Conservation (phyloP, 306 rosid genomes). For the Comarum palustre region DNA sequence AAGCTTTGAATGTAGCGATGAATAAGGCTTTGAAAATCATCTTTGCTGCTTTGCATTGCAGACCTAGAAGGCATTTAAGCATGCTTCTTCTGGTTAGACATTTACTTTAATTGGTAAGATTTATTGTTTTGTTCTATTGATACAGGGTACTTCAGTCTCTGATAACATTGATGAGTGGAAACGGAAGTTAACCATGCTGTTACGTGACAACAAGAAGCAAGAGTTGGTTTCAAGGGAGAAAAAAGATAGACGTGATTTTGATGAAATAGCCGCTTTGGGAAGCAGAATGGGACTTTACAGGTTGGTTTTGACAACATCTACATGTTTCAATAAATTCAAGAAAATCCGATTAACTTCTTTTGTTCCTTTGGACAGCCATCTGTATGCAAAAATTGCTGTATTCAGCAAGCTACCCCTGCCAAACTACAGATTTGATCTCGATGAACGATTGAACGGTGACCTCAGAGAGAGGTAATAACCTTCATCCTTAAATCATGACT, state of each 20-base stretch:
- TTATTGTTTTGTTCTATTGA: slow-evolving; percentile 1
- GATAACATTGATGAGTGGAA: slow-evolving; percentile 56
- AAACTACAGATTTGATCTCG: slow-evolving; percentile 92
- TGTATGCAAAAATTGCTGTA: slow-evolving; percentile 72
- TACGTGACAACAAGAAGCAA: slow-evolving; percentile 57
- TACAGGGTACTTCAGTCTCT: slow-evolving; percentile 45
- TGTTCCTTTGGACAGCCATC: slow-evolving; percentile 65
- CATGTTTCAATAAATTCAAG: background rate
- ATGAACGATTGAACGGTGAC: slow-evolving; percentile 75
- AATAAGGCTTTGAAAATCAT: background rate
- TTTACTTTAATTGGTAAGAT: background rate
- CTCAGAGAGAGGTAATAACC: slow-evolving; percentile 79
- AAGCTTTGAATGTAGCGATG: background rate
- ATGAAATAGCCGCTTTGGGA: slow-evolving; percentile 62
- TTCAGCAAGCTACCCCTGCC: slow-evolving; percentile 88
- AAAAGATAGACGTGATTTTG: slow-evolving; percentile 79
- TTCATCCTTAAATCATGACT: background rate
- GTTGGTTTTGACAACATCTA: slow-evolving; percentile 33
- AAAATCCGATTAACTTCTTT: slow-evolving; percentile 20
- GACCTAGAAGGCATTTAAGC: background rate
- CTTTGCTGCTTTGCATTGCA: background rate
- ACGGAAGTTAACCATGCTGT: slow-evolving; percentile 49
- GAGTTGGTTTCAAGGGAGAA: slow-evolving; percentile 80
- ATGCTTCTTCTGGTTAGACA: background rate
- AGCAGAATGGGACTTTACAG: slow-evolving; percentile 78